Evolutionary conservation across 73 alveolate species (phyloP), one percentile per base, ranked within the genome.

Genomic region (Stentor roeselii): DNA sequence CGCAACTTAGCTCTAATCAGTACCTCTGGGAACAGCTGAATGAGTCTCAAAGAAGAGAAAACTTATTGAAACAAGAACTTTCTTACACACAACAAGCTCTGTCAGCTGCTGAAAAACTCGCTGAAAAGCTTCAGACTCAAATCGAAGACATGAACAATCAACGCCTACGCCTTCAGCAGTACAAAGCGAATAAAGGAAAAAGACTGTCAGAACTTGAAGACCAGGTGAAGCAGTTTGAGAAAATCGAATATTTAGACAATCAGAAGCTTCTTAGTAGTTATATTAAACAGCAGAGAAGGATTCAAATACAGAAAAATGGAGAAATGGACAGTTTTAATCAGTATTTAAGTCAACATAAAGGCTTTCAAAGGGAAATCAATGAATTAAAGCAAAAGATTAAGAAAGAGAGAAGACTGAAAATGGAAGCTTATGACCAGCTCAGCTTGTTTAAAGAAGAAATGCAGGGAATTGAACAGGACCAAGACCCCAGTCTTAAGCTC

Each of bases 21-120:
- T 94, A 94, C 78, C 90, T 95, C 37, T 93, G 98, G 98, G 98
- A 95, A 83, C 92, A 93, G 87, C 86, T 95, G 39, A 97, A 97
- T 3, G 97, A 93, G 40, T 97, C 98, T 0, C 97, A 95, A 58
- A 93, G 96, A 83, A 89, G 97, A 84, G 99, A 95, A 83, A 87
- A 88, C 0, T 92, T 95, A 36, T 80, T 95, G 27, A 95, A 95
- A 75, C 94, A 95, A 86, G 99, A 95, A 84, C 87, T 95, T 38
- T 78, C 95, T 3, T 93, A 89, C 82, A 93, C 99, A 3, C 94
- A 95, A 77, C 91, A 95, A 87, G 90, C 96, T 76, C 83, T 95
- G 67, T 96, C 99, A 0, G 92, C 98, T 0, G 93, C 97, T 1
- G 99, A 95, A 75, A 95, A 95, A 88, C 95, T 94, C 59, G 94